Conservation (phyloP, 805 yeast genomes). For the Pichia californica region DNA sequence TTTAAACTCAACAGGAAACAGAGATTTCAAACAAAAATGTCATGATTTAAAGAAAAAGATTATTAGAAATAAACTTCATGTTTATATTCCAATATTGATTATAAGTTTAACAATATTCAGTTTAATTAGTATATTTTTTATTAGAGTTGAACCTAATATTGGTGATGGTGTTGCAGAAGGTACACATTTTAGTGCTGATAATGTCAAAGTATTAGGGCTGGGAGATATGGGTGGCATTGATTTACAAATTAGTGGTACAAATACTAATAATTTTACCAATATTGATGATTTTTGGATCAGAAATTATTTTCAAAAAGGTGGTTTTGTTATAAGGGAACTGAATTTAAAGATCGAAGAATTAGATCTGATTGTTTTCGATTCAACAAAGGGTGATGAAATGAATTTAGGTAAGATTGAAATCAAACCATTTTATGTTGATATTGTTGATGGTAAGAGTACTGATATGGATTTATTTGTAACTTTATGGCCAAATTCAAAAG, state of each 20-base stretch:
- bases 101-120: conserved; percentile 13
- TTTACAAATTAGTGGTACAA: conserved; percentile 27
- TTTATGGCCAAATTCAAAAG: conserved; percentile 29
- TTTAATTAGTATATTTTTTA: conserved; percentile 10
- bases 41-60: not conserved
- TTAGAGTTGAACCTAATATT: conserved; percentile 21
- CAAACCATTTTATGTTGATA: conserved; percentile 29
- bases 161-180: conserved; percentile 30
- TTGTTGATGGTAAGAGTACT: conserved; percentile 24
- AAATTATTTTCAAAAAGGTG: conserved; percentile 28
- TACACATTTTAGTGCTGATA: conserved; percentile 26
- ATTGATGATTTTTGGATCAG: conserved; percentile 25
- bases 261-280: conserved; percentile 26
- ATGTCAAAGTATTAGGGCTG: conserved; percentile 27
- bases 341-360: conserved; percentile 27
- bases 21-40: not conserved
- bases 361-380: conserved; percentile 25
- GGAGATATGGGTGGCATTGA: conserved; percentile 28
- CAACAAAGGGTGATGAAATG: conserved; percentile 17
- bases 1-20: not conserved
- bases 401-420: conserved; percentile 29
- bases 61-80: conserved; percentile 16
- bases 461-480: conserved; percentile 25
- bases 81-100: conserved; percentile 21
- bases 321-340: conserved; percentile 24